Evolutionary conservation across 106 monocot species (phyloP).

Genomic region (Dioscorea alata): DNA sequence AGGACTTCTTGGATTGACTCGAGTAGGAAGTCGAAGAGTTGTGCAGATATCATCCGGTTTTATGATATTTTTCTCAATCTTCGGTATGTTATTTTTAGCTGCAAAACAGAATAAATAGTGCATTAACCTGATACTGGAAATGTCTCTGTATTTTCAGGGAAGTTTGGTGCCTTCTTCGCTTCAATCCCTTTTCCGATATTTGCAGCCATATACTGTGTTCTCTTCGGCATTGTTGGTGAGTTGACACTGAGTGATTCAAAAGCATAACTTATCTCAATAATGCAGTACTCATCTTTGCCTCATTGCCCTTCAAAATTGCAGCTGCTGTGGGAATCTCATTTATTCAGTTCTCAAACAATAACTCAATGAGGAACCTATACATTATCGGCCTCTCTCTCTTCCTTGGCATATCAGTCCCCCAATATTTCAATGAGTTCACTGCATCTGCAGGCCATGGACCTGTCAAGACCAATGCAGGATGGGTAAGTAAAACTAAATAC

Average conservation of each 20-base stretch:
- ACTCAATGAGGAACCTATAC: conserved; percentile 81
- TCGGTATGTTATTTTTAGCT: conserved; percentile 34
- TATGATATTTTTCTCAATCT: conserved; percentile 91
- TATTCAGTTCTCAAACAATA: conserved; percentile 76
- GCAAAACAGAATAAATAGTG: neutral
- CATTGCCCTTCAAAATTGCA: conserved; percentile 12
- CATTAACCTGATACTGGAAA: neutral
- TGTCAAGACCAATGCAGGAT: conserved; percentile 67
- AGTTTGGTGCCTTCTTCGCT: conserved; percentile 88
- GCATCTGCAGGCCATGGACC: conserved; percentile 59
- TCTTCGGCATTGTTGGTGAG: conserved; percentile 88
- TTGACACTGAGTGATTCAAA: neutral
- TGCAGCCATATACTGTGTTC: conserved; percentile 74
- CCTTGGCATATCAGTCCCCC: conserved; percentile 82
- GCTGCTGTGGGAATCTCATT: conserved; percentile 80
- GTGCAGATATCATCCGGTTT: conserved; percentile 79
- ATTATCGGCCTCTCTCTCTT: conserved; percentile 77
- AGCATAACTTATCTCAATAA: neutral
- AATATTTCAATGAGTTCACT: conserved; percentile 70
- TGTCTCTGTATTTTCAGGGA: conserved; percentile 37
- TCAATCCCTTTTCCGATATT: conserved; percentile 88
- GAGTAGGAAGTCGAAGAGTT: conserved; percentile 70
- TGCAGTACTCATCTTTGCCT: neutral
- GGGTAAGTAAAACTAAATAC: conserved; percentile 42
- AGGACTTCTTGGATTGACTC: conserved; percentile 78